Conservation (phyloP, 768 basidiomycete genomes). For the Pisolithus tinctorius region DNA sequence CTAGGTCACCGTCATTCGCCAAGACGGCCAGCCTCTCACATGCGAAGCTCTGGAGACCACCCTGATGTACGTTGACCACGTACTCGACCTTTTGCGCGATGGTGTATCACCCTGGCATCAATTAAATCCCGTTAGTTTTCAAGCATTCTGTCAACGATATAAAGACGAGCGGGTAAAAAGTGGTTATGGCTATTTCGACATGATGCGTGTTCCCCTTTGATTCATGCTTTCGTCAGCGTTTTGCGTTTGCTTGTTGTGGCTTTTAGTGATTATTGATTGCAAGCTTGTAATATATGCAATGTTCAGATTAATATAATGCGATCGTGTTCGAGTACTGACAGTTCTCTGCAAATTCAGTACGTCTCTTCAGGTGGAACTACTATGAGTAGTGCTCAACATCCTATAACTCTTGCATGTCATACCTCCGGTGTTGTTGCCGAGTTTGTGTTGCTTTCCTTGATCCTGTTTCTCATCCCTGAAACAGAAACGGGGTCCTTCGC, state of each 20-base stretch:
- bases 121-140: constrained; percentile 18
- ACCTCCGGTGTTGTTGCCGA: no score
- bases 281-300: not conserved
- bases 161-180: constrained; percentile 11
- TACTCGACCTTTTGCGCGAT: constrained; percentile 24
- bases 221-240: not conserved
- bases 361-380: no score
- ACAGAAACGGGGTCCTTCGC: no score
- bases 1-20: constrained; percentile 22
- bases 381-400: no score
- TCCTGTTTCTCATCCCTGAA: no score
- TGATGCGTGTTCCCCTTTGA: constrained; percentile 17
- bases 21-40: constrained; percentile 18
- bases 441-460: no score
- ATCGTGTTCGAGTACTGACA: no score
- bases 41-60: constrained; percentile 20
- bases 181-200: constrained; percentile 9
- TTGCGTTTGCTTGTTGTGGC: not conserved
- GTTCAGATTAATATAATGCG: no score
- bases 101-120: constrained; percentile 9
- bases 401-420: no score
- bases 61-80: constrained; percentile 29
- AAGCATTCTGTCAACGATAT: constrained; percentile 17
- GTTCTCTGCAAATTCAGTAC: no score
- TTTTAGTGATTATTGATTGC: not conserved